Conservation (phyloP, 179 eudicot genomes). For the Silene vulgaris region DNA sequence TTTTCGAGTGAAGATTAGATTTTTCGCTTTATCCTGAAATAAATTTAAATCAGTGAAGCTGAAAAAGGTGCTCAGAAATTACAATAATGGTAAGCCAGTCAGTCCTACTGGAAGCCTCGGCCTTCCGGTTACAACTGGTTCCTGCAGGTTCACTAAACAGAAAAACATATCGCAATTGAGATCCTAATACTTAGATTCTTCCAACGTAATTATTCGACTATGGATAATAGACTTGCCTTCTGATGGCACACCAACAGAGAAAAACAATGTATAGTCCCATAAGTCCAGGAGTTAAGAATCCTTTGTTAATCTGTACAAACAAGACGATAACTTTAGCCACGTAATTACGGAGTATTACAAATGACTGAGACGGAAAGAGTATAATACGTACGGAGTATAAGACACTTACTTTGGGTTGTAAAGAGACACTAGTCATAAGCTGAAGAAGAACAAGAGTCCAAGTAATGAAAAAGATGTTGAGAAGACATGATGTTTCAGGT, state of each 20-base stretch:
- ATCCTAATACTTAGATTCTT: neutral
- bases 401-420: slow-evolving; percentile 62
- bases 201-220: neutral
- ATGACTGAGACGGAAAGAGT: neutral
- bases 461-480: slow-evolving; percentile 73
- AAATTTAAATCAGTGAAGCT: neutral
- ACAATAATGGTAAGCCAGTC: slow-evolving; percentile 86
- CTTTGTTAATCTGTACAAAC: slow-evolving; percentile 49
- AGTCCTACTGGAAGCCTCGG: slow-evolving; percentile 44
- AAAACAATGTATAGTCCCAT: slow-evolving; percentile 75
- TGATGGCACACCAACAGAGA: slow-evolving; percentile 73
- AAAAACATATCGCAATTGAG: slow-evolving; percentile 11
- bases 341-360: neutral
- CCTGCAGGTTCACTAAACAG: slow-evolving; percentile 71
- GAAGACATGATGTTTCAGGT: slow-evolving; percentile 60
- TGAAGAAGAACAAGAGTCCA: slow-evolving; percentile 76
- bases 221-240: slow-evolving; percentile 39
- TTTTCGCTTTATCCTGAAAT: neutral
- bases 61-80: slow-evolving; percentile 27
- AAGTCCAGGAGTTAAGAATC: slow-evolving; percentile 62
- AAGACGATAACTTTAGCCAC: neutral
- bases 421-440: slow-evolving; percentile 71
- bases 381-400: too few species aligned
- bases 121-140: slow-evolving; percentile 51
- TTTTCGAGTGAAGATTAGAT: too few species aligned